A percentile compares a stretch with the other conserved stretches of the same genome.
phyloP scores from a whole-genome alignment of 2,329 filamentous ascomycete genomes.

The Colletotrichum musae region DNA sequence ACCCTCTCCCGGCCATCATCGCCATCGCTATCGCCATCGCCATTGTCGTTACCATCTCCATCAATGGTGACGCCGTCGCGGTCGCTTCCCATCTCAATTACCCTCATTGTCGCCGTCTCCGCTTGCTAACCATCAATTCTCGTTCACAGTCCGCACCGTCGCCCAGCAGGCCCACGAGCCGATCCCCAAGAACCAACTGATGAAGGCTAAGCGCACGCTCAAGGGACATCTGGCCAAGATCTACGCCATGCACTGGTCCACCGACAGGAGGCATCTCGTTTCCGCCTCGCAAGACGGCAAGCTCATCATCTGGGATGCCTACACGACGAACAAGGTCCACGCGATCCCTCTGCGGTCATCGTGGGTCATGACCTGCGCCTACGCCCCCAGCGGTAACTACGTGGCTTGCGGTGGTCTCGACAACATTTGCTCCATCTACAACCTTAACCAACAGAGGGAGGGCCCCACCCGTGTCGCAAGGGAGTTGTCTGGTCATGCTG shows the following conservation, averaged over 20 bases:
- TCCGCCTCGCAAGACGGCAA: constrained; percentile 99
- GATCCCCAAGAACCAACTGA: constrained; percentile 89
- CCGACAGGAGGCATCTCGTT: constrained; percentile 95
- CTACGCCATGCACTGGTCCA: constrained; percentile 99
- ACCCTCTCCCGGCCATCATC: constrained; percentile 13
- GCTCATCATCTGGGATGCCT: constrained; percentile 99
- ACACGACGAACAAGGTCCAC: constrained; percentile 99
- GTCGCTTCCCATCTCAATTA: constrained; percentile 29
- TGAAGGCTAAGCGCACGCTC: constrained; percentile 97
- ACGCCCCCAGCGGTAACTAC: constrained; percentile 97
- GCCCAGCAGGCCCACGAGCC: constrained; percentile 93
- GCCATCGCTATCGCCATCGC: background rate
- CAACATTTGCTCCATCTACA: constrained; percentile 99
- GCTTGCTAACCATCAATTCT: constrained; percentile 43
- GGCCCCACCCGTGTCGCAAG: constrained; percentile 97
- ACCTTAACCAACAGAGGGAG: constrained; percentile 92
- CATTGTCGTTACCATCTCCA: constrained; percentile 14
- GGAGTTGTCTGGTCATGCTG: constrained; percentile 96
- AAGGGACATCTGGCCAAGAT: constrained; percentile 99
- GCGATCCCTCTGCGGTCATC: constrained; percentile 97
- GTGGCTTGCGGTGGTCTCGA: constrained; percentile 98
- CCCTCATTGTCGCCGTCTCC: constrained; percentile 17
- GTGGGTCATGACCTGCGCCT: constrained; percentile 99
- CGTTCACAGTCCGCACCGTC: constrained; percentile 84
- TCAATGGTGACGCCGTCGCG: constrained; percentile 20